Base-by-base conservation (phyloP, 139 green algal species). In the Asterochloris sp. region DNA sequence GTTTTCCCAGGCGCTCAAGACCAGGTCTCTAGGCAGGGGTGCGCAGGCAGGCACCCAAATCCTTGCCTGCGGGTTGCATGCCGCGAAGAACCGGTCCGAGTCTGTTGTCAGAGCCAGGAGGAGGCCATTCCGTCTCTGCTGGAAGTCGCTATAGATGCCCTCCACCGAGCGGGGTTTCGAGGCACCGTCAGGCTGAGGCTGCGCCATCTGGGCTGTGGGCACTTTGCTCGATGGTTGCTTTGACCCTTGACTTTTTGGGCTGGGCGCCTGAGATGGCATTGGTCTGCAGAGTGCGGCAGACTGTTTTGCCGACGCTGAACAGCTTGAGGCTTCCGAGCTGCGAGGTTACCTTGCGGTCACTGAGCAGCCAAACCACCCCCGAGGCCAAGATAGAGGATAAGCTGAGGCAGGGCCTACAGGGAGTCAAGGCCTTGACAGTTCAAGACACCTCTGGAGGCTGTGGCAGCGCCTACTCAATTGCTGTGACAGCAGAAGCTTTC, bases 31-130 rank as follows among this genome's bases (percentile, higher is more conserved):
- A 23, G 66, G 19, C 17, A 23, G 66, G 4, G 21, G 17, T 71
- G 66, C 66, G 21, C 17, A 26, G 66, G 66, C 66, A 98, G 4
- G 99, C 86, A 83, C 94, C 98, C n/a, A 75, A 64, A 63, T 82
- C 75, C 28, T 99, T 96, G 27, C 91, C 91, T 67, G 97, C 92
- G 12, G 96, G 96, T 69, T 90, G 81, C 92, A 96, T 4, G 89
- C 73, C 0, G 89, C 77, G 79, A 93, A 97, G 19, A 98, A 93
- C 16, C 74, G 24, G 11, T 84, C 71, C 60, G 62, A 69, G 15
- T 84, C 80, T 83, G 79, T 69, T 73, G 82, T 86, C 24, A 86
- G 64, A 12, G 82, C 82, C 23, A 64, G 68, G 14, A 86, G 82
- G 68, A 86, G 68, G 21, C 77, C 82, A 17, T 66, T 60, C 60